phyloP scores from a whole-genome alignment of 163 green algal genomes.

The Coccomyxa subellipsoidea region DNA sequence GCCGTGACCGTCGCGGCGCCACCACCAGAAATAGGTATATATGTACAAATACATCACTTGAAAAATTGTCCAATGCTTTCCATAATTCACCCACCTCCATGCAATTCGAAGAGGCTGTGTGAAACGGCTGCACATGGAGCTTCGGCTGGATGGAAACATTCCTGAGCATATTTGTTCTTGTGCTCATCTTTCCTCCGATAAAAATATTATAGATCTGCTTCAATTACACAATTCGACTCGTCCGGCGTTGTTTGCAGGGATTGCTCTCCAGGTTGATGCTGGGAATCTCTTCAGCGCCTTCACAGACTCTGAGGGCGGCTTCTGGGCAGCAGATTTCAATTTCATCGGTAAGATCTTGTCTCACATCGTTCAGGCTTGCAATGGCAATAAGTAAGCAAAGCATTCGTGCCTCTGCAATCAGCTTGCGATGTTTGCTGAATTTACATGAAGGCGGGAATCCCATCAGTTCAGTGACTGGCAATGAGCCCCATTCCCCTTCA shows the following conservation, averaged over 20 bases:
- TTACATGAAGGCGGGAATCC: too few relatives aligned
- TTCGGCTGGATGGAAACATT: too few relatives aligned
- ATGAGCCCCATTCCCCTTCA: too few relatives aligned
- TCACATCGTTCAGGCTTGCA: too few relatives aligned
- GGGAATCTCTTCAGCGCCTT: conserved; percentile 1
- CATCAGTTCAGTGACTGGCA: too few relatives aligned
- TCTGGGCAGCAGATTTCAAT: background rate
- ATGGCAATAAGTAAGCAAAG: too few relatives aligned
- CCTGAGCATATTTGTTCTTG: too few relatives aligned
- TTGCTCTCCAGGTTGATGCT: background rate
- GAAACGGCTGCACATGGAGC: background rate
- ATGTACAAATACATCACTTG: background rate
- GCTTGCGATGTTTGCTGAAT: too few relatives aligned
- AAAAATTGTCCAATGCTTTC: background rate
- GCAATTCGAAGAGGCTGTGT: background rate
- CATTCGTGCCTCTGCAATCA: too few relatives aligned
- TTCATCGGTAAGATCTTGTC: background rate
- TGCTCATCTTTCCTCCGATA: too few relatives aligned
- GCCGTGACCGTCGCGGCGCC: background rate
- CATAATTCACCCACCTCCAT: background rate
- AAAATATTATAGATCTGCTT: too few relatives aligned
- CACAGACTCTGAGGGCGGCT: background rate
- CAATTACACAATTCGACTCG: too few relatives aligned
- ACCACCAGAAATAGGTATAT: background rate
- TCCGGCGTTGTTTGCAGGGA: background rate